Evolutionary conservation across 495 filamentous ascomycete genomes (phyloP), one percentile per base, ranked within the genome.

Genomic region (Achaetomiella virescens): DNA sequence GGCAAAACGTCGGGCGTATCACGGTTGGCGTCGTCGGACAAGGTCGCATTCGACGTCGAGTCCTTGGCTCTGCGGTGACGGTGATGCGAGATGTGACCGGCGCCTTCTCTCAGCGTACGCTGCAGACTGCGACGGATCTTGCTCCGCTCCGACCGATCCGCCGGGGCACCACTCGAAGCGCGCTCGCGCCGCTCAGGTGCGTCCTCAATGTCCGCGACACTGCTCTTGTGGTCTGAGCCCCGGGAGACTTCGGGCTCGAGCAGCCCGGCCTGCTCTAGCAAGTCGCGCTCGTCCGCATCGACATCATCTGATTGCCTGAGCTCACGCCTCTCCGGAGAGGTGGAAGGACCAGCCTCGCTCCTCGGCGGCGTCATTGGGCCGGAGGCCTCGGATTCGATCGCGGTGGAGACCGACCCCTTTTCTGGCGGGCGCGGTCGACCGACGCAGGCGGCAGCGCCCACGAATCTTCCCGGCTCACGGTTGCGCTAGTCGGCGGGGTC

Each of bases 51-150:
- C 15, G 87, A 84, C 3, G 78, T 71, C 0, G 88, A 87, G 44
- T 90, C 88, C 63, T 82, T 88, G 21, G 86, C 89, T 64, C 87
- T 93, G 63, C 81, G 84, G 62, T 85, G 84, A 10, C 87, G 81
- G 61, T 82, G 80, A 60, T 89, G 84, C 11, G 75, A 75, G 33
- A 85, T 76, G 61, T 88, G 85, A 14, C 85, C 76, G 7, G 75
- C 72, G 37, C 76, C 80, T 55, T 97, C 92, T 50, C 93, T 83
- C 9, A 98, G 78, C n/a, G 91, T 95, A 42, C 91, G 85, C 61
- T 96, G 91, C n/a, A 98, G 76, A 70, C 91, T 95, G 52, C 89
- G 89, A 15, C 93, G 87, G 33, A 87, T 84, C 52, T 83, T 91
- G 70, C 67, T 76, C 49, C 74, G 77, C 42, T 83, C 79, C 21